Base-by-base conservation (phyloP, 441 rosid species). In the Theobroma grandiflorum region DNA sequence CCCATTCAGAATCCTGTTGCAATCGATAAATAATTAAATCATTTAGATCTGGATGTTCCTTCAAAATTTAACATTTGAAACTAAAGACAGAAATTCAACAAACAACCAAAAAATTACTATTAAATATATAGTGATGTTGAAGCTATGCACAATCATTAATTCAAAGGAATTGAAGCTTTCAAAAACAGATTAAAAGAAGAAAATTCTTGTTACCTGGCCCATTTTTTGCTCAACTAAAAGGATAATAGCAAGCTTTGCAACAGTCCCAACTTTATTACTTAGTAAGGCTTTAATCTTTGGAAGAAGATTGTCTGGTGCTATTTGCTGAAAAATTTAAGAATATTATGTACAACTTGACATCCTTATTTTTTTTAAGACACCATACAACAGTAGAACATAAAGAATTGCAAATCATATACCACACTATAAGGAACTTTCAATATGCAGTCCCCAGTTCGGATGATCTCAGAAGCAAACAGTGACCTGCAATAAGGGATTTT, bases 1-100 rank as follows among this genome's bases (percentile, higher is more conserved):
- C 82, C 98, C 97, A 94, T 57, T 86, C 89, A 37, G 95, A 94
- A 77, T 87, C 87, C 97, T 91, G 87, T 79, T 9, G 68, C 31
- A 50, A 55, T 75, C 53, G 74, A 67, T 69, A 78, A 64, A n/a
- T 35, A 71, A 61, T 71, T 31, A 55, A 80, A 75, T 67, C 76
- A 74, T 58, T 70, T 66, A 61, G 37, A 20, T 40, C 76, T 47
- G 26, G 52, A 73, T 43, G 63, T 64, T 71, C 78, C 50, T 47
- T 71, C 2, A 35, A 62, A 18, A 45, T 35, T 61, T 33, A 52
- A 49, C 35, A 59, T 49, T 26, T 10, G 35, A 77, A 69, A 53
- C 42, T 26, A 33, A 16, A 14, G 80, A 63, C 5, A 79, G 35
- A 16, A n/a, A 26, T 40, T 64, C 40, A 16, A 59, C 43, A 52